phyloP scores from a whole-genome alignment of 805 yeast genomes.

The Cyberlindnera galapagoensis region DNA sequence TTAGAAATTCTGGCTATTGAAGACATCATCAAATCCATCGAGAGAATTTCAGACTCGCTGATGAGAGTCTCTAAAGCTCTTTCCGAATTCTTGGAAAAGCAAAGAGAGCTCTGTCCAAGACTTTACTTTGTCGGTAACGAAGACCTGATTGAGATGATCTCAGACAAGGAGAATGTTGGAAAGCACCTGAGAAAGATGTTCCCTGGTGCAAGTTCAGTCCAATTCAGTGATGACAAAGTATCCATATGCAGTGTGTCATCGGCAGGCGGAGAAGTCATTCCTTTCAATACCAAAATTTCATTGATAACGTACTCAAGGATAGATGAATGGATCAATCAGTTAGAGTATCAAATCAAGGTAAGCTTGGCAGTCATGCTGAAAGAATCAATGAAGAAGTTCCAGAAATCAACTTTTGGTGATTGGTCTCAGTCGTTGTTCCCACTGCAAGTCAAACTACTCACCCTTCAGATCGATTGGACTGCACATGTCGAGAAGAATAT shows the following conservation, averaged over 20 bases:
- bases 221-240: conserved; percentile 27
- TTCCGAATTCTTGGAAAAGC: conserved; percentile 72
- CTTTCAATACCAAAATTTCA: conserved; percentile 37
- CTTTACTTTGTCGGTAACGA: conserved; percentile 88
- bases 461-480: conserved; percentile 57
- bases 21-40: conserved; percentile 41
- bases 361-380: conserved; percentile 37
- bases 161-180: conserved; percentile 52
- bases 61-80: conserved; percentile 56
- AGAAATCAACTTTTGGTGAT: conserved; percentile 12
- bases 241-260: conserved; percentile 46
- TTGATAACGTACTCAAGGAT: conserved; percentile 35
- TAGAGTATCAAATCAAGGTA: conserved; percentile 48
- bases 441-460: conserved; percentile 48
- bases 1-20: conserved; percentile 49
- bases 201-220: conserved; percentile 47
- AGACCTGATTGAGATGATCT: conserved; percentile 77
- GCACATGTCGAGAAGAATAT: conserved; percentile 29
- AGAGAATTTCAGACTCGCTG: conserved; percentile 49
- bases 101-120: conserved; percentile 71
- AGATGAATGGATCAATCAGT: conserved; percentile 53
- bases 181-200: conserved; percentile 68
- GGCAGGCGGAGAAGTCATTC: conserved; percentile 56
- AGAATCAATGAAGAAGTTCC: conserved; percentile 26
- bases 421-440: conserved; percentile 42